Evolutionary conservation across 2,329 filamentous ascomycete species (phyloP), one percentile per base, ranked within the genome.

Genomic region (Sarocladium kiliense): DNA sequence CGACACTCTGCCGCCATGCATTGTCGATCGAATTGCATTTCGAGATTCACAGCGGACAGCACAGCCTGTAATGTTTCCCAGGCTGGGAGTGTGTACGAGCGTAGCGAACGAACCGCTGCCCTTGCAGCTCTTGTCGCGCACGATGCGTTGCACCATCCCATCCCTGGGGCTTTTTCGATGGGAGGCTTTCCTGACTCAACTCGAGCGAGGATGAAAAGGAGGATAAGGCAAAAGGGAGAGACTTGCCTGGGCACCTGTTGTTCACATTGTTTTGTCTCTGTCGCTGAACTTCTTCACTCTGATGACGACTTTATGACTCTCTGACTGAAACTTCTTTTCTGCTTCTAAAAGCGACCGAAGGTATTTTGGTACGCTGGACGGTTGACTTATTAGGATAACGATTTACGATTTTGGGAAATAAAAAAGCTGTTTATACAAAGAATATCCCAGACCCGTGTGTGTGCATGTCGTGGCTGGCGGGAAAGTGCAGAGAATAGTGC

Each of bases 301-400:
- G 62, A 68, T 69, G 62, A 70, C 62, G 68, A 71, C 62, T 55
- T 70, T 62, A 71, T 63, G 68, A 72, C 65, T 58, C 58, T 62
- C 44, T 51, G 47, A 51, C 47, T 51, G 47, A 51, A 51, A 32
- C 30, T 36, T 51, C 6, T 36, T 51, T 51, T 45, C 23, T 51
- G 47, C 47, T 51, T 51, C 47, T 51, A 19, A 23, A 51, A 21
- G 47, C 47, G 47, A n/a, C 47, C 30, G 47, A 51, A 51, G 23
- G 36, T 16, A 32, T 18, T 51, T 23, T 7, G n/a, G 47, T 16
- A 9, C 30, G 47, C 47, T 34, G n/a, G 27, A 51, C 18, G 47
- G 47, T 51, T 51, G 26, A 51, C 19, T 51, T 51, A 27, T 18
- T 51, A 51, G 47, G 47, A 51, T 51, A 51, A 51, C 30, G 47